Evolutionary conservation across 2,329 filamentous ascomycete species (phyloP).

Genomic region (Xylaria sp.): DNA sequence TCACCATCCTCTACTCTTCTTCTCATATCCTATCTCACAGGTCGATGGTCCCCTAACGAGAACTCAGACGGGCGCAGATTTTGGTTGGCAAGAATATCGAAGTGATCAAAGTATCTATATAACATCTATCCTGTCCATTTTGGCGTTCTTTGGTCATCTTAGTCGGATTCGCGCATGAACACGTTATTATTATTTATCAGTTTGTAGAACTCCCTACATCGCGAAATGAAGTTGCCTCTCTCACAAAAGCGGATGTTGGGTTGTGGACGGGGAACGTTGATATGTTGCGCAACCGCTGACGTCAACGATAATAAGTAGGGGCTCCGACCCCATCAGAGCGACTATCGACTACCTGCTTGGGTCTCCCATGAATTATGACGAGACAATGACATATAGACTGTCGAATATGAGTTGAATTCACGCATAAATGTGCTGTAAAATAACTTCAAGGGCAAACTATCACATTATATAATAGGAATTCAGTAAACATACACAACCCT

Average conservation of each 20-base stretch:
- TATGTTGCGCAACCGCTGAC: conserved; percentile 14
- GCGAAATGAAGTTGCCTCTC: background rate
- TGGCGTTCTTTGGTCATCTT: background rate
- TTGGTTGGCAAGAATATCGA: background rate
- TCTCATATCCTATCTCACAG: background rate
- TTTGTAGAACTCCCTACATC: too few relatives aligned
- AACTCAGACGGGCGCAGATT: background rate
- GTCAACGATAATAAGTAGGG: conserved; percentile 5
- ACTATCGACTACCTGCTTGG: conserved; percentile 1
- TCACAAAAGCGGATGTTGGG: background rate
- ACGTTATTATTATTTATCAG: too few relatives aligned
- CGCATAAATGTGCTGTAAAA: background rate
- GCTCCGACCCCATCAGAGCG: conserved; percentile 4
- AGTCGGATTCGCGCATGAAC: background rate
- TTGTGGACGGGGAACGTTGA: background rate
- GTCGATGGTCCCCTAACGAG: background rate
- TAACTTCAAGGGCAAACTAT: background rate
- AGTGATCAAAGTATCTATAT: background rate
- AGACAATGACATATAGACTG: conserved; percentile 16
- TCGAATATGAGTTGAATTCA: background rate
- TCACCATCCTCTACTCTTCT: too few relatives aligned
- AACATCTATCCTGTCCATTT: background rate
- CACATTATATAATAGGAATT: background rate
- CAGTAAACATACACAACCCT: background rate
- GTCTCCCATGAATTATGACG: conserved; percentile 5